Evolutionary conservation across 1,284 basidiomycete genomes (phyloP).

Genomic region (Ganoderma lucidum): DNA sequence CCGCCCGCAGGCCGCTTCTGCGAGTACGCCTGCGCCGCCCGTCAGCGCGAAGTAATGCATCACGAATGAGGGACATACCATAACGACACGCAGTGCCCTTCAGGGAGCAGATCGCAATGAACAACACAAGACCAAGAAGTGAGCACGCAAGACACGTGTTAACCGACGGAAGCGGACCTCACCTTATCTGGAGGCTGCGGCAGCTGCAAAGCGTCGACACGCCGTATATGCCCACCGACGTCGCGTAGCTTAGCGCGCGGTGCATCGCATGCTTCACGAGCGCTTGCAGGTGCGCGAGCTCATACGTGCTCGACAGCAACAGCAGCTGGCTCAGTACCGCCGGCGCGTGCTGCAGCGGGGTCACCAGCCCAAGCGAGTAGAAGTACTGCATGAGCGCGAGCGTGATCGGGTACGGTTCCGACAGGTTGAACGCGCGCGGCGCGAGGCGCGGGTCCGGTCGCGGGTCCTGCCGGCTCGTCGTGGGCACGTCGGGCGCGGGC

Average conservation of each 20-base stretch:
- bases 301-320: constrained; percentile 86
- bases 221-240: constrained; percentile 91
- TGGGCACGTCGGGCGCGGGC: constrained; percentile 64
- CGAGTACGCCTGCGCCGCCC: constrained; percentile 36
- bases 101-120: constrained; percentile 4
- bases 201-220: constrained; percentile 92
- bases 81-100: constrained; percentile 44
- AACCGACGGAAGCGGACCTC: constrained; percentile 37
- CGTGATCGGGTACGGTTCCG: constrained; percentile 90
- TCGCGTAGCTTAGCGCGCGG: constrained; percentile 81
- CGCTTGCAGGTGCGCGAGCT: constrained; percentile 76
- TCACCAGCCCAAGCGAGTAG: constrained; percentile 86
- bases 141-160: constrained; percentile 2
- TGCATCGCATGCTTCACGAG: constrained; percentile 95
- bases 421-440: constrained; percentile 81
- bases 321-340: constrained; percentile 89
- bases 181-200: constrained; percentile 89
- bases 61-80: constrained; percentile 36
- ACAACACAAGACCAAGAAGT: constrained; percentile 10
- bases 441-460: constrained; percentile 79
- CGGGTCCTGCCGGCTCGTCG: constrained; percentile 52
- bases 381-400: constrained; percentile 93
- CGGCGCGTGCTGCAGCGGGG: constrained; percentile 90
- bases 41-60: constrained; percentile 19
- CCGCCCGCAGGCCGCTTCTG: constrained; percentile 65